Base-by-base conservation (phyloP, 352 stramenopile species). In the Globisporangium carolinianum region DNA sequence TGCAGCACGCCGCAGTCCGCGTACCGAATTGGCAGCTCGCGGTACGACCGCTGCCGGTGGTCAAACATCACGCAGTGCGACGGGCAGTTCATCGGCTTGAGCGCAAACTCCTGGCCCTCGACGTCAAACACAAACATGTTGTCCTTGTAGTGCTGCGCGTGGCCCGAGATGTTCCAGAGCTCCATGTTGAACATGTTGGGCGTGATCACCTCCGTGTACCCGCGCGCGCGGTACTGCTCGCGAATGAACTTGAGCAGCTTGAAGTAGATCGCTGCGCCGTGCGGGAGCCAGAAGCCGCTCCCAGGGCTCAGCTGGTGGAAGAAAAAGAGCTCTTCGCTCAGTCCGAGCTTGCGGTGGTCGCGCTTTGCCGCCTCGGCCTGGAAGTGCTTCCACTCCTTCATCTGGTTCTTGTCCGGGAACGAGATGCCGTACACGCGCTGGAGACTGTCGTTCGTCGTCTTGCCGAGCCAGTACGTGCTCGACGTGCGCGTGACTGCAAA, bases 61-160 rank as follows among this genome's bases (percentile, higher is more conserved):
- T 97, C 97, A 74, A 97, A 99, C 58, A 98, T 86, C n/a, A 99
- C 73, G 67, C 95, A 98, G 71, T 99, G 96, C 52, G 97, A 97
- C 0, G 96, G 96, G 61, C 96, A 99, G 76, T 98, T 99, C 96
- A 99, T 99, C 32, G 96, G 96, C 68, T 98, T 98, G 63, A 99
- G 88, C 60, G 97, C 95, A 71, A 98, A 98, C 46, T 96, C 65
- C 51, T 98, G 89, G 37, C 82, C 79, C 50, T 97, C 89, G 11
- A 51, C 35, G 14, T 47, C 42, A 17, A 94, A 72, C 78, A 92
- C 79, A 47, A 91, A 98, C 96, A 99, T 99, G 59, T 98, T 90
- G 48, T 98, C 87, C 37, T 88, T 65, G 76, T 99, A 99, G 73
- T 98, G 98, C 64, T 98, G 82, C 60, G 94, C 89, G 65, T 99